Conservation (phyloP, 306 rosid species). For the Trichosanthes cucumerina region DNA sequence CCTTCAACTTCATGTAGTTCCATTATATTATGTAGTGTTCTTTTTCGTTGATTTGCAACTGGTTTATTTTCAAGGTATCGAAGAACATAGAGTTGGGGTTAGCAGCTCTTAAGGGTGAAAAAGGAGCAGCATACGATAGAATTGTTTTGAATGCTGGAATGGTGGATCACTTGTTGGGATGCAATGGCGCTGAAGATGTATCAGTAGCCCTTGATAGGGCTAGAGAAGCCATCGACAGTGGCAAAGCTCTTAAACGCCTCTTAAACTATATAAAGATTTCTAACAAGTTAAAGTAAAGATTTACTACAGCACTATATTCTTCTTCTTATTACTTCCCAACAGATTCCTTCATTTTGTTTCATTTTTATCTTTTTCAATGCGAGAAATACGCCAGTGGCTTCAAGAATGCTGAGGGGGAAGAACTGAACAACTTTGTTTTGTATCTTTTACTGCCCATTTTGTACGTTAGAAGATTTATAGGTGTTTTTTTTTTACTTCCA, state of each 20-base stretch:
- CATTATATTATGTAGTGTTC: neutral
- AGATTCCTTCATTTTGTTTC: neutral
- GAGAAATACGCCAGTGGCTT: neutral
- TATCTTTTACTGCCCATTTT: neutral
- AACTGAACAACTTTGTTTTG: neutral
- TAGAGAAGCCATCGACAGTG: conserved; percentile 89
- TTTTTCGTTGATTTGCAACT: neutral
- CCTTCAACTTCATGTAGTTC: neutral
- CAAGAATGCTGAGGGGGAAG: neutral
- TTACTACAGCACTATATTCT: too few relatives aligned
- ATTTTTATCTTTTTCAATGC: neutral
- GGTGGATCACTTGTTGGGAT: conserved; percentile 92
- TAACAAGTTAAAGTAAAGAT: conserved; percentile 21
- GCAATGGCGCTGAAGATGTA: conserved; percentile 78
- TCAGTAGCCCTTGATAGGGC: conserved; percentile 69
- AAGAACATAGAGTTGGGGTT: conserved; percentile 87
- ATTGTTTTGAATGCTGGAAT: conserved; percentile 82
- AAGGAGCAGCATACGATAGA: conserved; percentile 89
- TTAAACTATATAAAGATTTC: conserved; percentile 70
- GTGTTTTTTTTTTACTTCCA: neutral
- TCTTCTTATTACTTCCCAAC: neutral
- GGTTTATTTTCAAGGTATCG: conserved; percentile 33
- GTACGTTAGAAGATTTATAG: neutral
- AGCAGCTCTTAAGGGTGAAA: conserved; percentile 70
- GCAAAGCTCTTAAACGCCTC: conserved; percentile 71